These are phyloP conservation scores for Lepidium sativum DNA, from an alignment of 345 rosid genomes.

Conservation along the genomic window DNA sequence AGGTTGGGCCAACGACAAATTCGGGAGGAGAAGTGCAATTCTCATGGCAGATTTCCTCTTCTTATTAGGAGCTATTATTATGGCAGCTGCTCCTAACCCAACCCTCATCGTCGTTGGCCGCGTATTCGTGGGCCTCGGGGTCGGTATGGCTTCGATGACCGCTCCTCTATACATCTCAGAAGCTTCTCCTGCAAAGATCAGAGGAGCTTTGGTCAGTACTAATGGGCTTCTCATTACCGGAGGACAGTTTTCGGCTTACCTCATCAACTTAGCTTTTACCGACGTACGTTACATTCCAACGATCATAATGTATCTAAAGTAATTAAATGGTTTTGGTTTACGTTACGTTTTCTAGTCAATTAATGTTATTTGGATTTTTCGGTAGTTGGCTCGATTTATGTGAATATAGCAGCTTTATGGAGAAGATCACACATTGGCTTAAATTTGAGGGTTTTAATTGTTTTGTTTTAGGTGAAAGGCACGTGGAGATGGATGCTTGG, in stretches of 20 bases:
- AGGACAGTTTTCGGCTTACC: conserved; percentile 84
- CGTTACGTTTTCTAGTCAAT: background rate
- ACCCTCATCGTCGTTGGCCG: conserved; percentile 55
- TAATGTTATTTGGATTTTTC: background rate
- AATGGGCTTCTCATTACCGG: conserved; percentile 81
- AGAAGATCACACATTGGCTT: background rate
- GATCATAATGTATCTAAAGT: background rate
- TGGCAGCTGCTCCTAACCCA: conserved; percentile 71
- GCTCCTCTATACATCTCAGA: conserved; percentile 88
- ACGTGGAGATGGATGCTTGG: conserved; percentile 99
- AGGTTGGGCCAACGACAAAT: conserved; percentile 71
- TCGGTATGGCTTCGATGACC: conserved; percentile 94
- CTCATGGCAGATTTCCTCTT: conserved; percentile 69
- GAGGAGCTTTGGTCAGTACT: conserved; percentile 87
- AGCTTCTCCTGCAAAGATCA: conserved; percentile 76
- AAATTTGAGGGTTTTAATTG: background rate
- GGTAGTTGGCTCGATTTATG: background rate
- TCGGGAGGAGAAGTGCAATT: conserved; percentile 52
- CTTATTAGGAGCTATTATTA: conserved; percentile 59
- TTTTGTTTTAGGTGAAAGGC: conserved; percentile 42
- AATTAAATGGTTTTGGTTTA: no score
- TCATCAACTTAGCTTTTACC: conserved; percentile 78
- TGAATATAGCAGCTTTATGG: background rate
- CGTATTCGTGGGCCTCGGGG: conserved; percentile 77
- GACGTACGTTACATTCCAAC: conserved; percentile 28